Base-by-base conservation (phyloP, 2,329 filamentous ascomycete genomes). In the Periconia sp. region DNA sequence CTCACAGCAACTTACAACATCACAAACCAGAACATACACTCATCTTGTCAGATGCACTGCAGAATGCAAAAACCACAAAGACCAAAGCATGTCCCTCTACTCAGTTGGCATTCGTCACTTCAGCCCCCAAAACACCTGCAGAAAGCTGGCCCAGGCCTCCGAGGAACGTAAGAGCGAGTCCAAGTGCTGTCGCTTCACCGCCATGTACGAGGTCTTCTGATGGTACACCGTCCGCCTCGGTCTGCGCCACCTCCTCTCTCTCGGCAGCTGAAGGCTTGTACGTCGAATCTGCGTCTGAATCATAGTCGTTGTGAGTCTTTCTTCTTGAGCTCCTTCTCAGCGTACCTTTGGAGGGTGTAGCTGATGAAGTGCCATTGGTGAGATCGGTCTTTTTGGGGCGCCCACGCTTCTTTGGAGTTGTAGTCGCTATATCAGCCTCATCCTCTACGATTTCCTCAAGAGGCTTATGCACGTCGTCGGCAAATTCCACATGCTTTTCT, bases 121-220 rank as follows among this genome's bases (percentile, higher is more conserved):
- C 73, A 17, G 71, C 71, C 9, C 73, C 73, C 17, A 74, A 55
- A 41, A 68, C 66, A 23, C 66, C 62, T 18, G 70, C 61, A 42
- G 65, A 68, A 30, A 72, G 44, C 50, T 69, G 61, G 1, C 73
- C 72, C 20, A 74, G 49, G 7, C 73, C 73, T 11, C 72, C 72
- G 2, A 68, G 37, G 30, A 74, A 67, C 7, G 63, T 54, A 31
- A 75, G 54, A 41, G 69, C 72, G 37, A 74, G 52, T 2, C 69
- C 66, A 47, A 75, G 51, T 7, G 65, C 72, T 10, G 71, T 72
- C 9, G 68, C 66, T 54, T 75, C 73, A 10, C 68, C 66, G 14
- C 69, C 70, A 7, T 65, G 62, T 1, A 65, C 60, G 14, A 73
- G 23, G 46, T 71, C 69, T 15, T 67, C 63, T 8, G 59, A 56